These are phyloP conservation scores for Styphnolobium japonicum DNA, from an alignment of 306 rosid genomes.

Conservation along the genomic window DNA sequence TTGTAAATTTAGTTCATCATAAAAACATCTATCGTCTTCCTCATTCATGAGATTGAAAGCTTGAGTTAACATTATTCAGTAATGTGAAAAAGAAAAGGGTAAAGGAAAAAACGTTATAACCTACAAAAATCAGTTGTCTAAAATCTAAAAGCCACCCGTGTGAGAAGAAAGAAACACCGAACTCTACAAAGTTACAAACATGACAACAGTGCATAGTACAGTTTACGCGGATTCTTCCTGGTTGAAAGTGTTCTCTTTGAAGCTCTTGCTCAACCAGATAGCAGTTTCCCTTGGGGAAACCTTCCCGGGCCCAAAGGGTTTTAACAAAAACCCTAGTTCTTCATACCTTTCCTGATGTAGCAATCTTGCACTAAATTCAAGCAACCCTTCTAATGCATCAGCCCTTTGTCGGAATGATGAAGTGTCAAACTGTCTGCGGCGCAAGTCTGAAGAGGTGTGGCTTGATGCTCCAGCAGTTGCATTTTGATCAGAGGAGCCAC, in stretches of 20 bases:
- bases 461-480: slow-evolving; percentile 93
- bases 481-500: slow-evolving; percentile 66
- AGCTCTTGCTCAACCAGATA: slow-evolving; percentile 88
- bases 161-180: slow-evolving; percentile 11
- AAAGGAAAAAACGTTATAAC: slow-evolving; percentile 14
- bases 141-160: slow-evolving; percentile 37
- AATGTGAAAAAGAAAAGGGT: background rate
- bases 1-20: background rate
- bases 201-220: slow-evolving; percentile 17
- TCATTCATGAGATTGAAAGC: slow-evolving; percentile 16
- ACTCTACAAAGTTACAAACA: slow-evolving; percentile 25
- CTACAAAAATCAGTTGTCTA: slow-evolving; percentile 36
- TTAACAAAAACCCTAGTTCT: slow-evolving; percentile 81
- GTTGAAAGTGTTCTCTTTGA: slow-evolving; percentile 64
- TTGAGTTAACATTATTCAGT: slow-evolving; percentile 14
- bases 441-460: slow-evolving; percentile 64
- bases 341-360: slow-evolving; percentile 81
- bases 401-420: slow-evolving; percentile 81
- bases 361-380: slow-evolving; percentile 89
- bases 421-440: slow-evolving; percentile 60
- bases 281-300: slow-evolving; percentile 96
- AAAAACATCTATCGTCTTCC: background rate
- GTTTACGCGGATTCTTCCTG: slow-evolving; percentile 40
- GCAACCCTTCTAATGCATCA: slow-evolving; percentile 89
- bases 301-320: slow-evolving; percentile 92